These are phyloP conservation scores for Microcyclospora pomicola DNA, from an alignment of 2,329 filamentous ascomycete species.

Conservation along the genomic window DNA sequence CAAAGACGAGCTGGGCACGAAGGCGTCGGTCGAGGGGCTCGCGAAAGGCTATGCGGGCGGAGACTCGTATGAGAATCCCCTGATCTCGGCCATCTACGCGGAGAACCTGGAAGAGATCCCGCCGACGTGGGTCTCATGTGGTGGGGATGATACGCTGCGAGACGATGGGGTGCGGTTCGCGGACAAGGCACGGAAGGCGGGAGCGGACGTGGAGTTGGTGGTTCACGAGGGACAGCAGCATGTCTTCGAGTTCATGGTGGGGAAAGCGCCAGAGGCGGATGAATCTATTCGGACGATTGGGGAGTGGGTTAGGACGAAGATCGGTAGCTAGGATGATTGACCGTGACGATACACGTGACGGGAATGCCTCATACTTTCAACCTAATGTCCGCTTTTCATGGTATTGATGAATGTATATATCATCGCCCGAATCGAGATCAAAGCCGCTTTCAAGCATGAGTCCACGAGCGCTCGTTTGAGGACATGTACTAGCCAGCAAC, in stretches of 20 bases:
- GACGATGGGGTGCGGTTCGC: constrained; percentile 42
- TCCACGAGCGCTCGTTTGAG: no score
- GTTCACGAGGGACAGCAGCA: constrained; percentile 31
- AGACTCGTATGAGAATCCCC: constrained; percentile 2
- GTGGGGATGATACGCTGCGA: constrained; percentile 34
- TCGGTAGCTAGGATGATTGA: neutral
- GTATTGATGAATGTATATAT: no score
- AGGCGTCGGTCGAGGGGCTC: constrained; percentile 8
- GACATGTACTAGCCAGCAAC: no score
- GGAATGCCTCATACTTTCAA: no score
- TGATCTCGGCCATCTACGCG: constrained; percentile 5
- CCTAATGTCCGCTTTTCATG: no score
- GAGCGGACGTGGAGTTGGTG: constrained; percentile 32
- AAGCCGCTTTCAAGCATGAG: no score
- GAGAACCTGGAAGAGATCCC: constrained; percentile 3
- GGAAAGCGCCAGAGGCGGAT: constrained; percentile 14
- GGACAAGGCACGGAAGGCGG: constrained; percentile 31
- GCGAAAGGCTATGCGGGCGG: constrained; percentile 5
- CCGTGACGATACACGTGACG: no score
- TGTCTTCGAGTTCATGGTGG: constrained; percentile 20
- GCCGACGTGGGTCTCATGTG: constrained; percentile 32
- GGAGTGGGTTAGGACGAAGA: constrained; percentile 11
- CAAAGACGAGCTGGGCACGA: constrained; percentile 12
- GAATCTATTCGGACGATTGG: constrained; percentile 11
- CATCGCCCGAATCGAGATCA: no score